Conservation (phyloP, 2,329 filamentous ascomycete species). For the Trichophaea hybrida region DNA sequence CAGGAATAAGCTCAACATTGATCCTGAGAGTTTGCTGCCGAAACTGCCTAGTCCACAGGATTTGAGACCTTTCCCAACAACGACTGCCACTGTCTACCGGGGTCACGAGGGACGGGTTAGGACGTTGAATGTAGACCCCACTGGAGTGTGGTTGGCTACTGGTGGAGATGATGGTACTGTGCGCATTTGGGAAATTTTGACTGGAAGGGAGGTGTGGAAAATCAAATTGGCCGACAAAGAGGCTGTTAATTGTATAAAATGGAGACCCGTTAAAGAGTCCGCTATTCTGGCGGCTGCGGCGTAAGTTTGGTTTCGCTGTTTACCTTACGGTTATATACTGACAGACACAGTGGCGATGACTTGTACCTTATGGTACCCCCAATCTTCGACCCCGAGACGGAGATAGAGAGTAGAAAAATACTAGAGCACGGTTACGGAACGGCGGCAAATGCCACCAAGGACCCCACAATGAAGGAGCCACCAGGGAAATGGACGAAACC, state of each 20-base stretch:
- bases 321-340: conserved; percentile 1
- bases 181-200: conserved; percentile 74
- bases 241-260: conserved; percentile 71
- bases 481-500: conserved; percentile 75
- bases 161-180: conserved; percentile 91
- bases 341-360: conserved; percentile 47
- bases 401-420: conserved; percentile 58
- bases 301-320: conserved; percentile 16
- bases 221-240: conserved; percentile 55
- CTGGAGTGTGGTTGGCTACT: conserved; percentile 71
- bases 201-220: conserved; percentile 77
- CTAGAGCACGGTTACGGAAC: conserved; percentile 89
- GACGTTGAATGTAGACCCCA: conserved; percentile 69
- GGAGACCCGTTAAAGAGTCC: conserved; percentile 71
- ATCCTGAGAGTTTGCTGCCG: conserved; percentile 79
- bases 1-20: conserved; percentile 90
- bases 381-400: conserved; percentile 55
- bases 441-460: conserved; percentile 46
- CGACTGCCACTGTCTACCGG: conserved; percentile 71
- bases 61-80: conserved; percentile 84
- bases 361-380: conserved; percentile 72
- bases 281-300: conserved; percentile 70
- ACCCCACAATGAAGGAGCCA: conserved; percentile 51
- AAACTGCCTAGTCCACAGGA: conserved; percentile 89
- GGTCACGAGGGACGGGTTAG: conserved; percentile 83